A percentile compares a stretch with the other conserved stretches of the same genome.
Conservation (phyloP, 495 filamentous ascomycete genomes). For the Annulohypoxylon nitens region DNA sequence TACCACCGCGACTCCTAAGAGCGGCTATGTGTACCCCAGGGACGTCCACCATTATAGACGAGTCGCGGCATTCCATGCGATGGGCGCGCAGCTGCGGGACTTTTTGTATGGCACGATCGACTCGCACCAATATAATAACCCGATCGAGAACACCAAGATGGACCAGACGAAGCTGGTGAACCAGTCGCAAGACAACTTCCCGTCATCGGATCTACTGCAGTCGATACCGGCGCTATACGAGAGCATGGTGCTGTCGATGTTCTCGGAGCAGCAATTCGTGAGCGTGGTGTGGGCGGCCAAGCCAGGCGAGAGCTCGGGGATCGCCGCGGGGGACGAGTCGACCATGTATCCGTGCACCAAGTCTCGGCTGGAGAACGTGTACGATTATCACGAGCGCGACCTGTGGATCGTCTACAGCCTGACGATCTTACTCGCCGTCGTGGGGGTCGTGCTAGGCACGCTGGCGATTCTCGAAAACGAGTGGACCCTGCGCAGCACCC, state of each 20-base stretch:
- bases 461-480: constrained; percentile 52
- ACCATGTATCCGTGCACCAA: constrained; percentile 51
- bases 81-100: constrained; percentile 49
- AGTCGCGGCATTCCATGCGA: constrained; percentile 54
- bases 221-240: constrained; percentile 53
- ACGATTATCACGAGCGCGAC: constrained; percentile 51
- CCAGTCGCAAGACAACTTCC: constrained; percentile 49
- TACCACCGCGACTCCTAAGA: constrained; percentile 52
- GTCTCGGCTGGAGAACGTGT: constrained; percentile 49
- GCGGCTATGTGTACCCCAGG: constrained; percentile 52
- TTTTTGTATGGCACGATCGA: constrained; percentile 57
- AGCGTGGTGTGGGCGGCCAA: constrained; percentile 55
- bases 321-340: constrained; percentile 18
- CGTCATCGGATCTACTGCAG: constrained; percentile 29
- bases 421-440: constrained; percentile 46
- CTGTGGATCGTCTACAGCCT: constrained; percentile 58
- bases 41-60: constrained; percentile 49
- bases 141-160: constrained; percentile 52
- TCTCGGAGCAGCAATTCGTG: constrained; percentile 53
- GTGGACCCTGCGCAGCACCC: constrained; percentile 51
- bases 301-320: constrained; percentile 47
- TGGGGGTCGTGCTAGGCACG: constrained; percentile 43
- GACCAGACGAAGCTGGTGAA: constrained; percentile 56
- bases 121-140: constrained; percentile 48
- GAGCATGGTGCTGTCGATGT: constrained; percentile 54